Evolutionary conservation across 2,329 filamentous ascomycete genomes (phyloP), one percentile per base, ranked within the genome.

Genomic region (Mycosphaerelloides madeirae): DNA sequence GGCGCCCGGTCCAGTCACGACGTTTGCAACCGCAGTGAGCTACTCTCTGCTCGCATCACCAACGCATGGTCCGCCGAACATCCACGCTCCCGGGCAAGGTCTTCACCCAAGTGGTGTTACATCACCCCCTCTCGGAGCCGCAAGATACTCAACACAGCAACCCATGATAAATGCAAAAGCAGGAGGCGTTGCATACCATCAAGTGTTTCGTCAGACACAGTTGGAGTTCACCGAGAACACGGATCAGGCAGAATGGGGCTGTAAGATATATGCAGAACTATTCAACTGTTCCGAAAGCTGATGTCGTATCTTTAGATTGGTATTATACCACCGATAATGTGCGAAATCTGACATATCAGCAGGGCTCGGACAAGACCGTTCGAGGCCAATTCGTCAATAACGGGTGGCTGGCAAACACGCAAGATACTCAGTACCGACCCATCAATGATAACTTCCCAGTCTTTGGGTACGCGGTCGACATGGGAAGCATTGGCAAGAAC

Each of bases 201-300:
- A 48, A 39, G 51, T 62, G n/a, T 58, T 52, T 33, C 51, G 59
- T 25, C 58, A 59, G 33, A 49, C 57, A 14, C 59, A 62, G 50
- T 42, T 59, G 9, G 53, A 55, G 20, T 78, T 77, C 48, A 66
- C 64, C 0, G 72, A 78, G 47, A 56, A 63, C 29, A 65, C 59
- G 14, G 68, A 78, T 38, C 71, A 73, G 43, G 69, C 68, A 11
- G 71, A 77, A 55, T 78, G 73, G 67, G 75, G 75, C 6, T 66
- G n/a, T n/a, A n/a, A n/a, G n/a, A 2, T 28, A 42, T 20, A 35
- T 31, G 40, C 31, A 19, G 29, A 29, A 12, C 9, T 29, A 7
- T 3, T 3, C 9, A 15, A 13, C 13, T 12, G n/a, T 13, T 16
- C 3, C 15, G 8, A 9, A 3, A n/a, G 12, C 16, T 13, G 3